Conservation (phyloP, 176 grass and related monocot species). For the Canna indica region DNA sequence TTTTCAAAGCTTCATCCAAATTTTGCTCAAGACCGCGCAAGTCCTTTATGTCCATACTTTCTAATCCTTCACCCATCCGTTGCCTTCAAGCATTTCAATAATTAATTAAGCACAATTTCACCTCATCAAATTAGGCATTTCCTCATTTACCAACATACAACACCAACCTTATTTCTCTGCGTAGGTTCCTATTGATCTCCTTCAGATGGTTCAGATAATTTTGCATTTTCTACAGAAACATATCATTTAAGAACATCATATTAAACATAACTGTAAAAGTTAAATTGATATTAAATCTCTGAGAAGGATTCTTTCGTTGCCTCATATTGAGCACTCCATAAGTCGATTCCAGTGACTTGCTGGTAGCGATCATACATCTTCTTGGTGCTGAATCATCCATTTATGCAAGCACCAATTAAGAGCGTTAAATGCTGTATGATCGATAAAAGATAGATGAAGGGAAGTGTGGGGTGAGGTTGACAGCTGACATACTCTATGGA, state of each 20-base stretch:
- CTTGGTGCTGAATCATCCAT: conserved; percentile 48
- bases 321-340: conserved; percentile 90
- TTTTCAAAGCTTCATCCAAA: conserved; percentile 59
- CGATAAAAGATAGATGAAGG: not conserved
- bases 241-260: too few relatives aligned
- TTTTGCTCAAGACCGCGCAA: conserved; percentile 86
- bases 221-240: conserved; percentile 63
- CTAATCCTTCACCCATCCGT: conserved; percentile 71
- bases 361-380: conserved; percentile 90
- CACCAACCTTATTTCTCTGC: conserved; percentile 68
- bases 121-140: too few relatives aligned
- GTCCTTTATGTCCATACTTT: conserved; percentile 61
- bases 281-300: too few relatives aligned
- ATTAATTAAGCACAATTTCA: not conserved
- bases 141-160: too few relatives aligned
- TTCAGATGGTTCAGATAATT: conserved; percentile 86
- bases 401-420: too few relatives aligned
- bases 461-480: too few relatives aligned
- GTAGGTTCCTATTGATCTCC: conserved; percentile 84
- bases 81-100: conserved; percentile 36
- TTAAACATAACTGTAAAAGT: too few relatives aligned
- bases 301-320: conserved; percentile 23
- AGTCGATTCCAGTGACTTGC: conserved; percentile 52
- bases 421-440: conserved; percentile 38
- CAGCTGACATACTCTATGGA: not conserved